A percentile compares a stretch with the other conserved stretches of the same genome.
Evolutionary conservation across 2,329 filamentous ascomycete genomes (phyloP).

Genomic region (Fusarium gaditjirri): DNA sequence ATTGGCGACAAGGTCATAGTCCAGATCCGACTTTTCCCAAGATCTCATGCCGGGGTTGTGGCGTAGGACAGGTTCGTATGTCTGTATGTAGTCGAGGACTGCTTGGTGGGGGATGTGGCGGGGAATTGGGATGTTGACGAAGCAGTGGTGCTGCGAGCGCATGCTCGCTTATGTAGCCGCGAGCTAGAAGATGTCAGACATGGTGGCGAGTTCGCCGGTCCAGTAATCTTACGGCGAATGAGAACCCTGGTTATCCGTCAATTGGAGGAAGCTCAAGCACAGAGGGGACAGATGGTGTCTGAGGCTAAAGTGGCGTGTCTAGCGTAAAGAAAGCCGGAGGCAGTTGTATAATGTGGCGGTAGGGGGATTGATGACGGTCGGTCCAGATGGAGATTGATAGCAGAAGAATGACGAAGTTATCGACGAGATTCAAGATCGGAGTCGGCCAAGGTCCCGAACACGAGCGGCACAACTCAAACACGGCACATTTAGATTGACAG

Average conservation of each 20-base stretch:
- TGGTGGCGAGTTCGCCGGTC: not conserved
- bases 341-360: too few relatives aligned
- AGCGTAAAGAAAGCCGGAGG: too few relatives aligned
- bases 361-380: too few relatives aligned
- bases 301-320: not conserved
- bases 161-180: slow-evolving; percentile 39
- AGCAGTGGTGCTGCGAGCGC: slow-evolving; percentile 47
- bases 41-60: slow-evolving; percentile 52
- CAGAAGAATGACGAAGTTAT: not conserved
- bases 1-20: slow-evolving; percentile 46
- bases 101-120: slow-evolving; percentile 47
- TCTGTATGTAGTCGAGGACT: slow-evolving; percentile 53
- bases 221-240: not conserved
- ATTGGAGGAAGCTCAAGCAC: not conserved
- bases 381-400: not conserved
- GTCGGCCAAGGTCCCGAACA: not conserved
- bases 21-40: slow-evolving; percentile 48
- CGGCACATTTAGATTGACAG: not conserved
- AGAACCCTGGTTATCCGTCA: not conserved
- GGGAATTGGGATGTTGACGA: slow-evolving; percentile 55
- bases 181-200: not conserved
- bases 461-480: not conserved
- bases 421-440: not conserved
- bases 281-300: too few relatives aligned
- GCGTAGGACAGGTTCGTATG: slow-evolving; percentile 53